Conservation (phyloP, 139 green algal species). For the Helicosporidium sp. region DNA sequence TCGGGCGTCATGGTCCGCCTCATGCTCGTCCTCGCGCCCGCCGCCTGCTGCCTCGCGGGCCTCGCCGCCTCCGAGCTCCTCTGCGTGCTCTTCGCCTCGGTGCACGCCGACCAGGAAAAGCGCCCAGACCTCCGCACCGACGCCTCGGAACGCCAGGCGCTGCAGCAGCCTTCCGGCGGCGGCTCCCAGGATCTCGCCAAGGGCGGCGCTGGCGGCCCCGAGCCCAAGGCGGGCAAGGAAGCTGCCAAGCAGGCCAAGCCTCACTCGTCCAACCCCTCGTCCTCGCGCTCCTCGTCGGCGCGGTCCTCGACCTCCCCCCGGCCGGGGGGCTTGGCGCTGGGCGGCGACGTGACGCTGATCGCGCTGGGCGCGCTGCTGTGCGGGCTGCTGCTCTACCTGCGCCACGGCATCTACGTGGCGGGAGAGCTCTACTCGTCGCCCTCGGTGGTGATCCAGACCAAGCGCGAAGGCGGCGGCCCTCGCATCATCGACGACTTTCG, state of each 20-base stretch:
- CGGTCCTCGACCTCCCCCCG: too few relatives aligned
- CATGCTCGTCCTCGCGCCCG: slow-evolving; percentile 91
- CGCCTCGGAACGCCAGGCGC: neutral
- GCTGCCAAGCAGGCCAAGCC: too few relatives aligned
- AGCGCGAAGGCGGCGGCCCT: slow-evolving; percentile 5
- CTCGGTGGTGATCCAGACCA: slow-evolving; percentile 74
- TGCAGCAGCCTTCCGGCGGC: too few relatives aligned
- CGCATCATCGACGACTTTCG: slow-evolving; percentile 78
- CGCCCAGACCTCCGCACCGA: neutral
- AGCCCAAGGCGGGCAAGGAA: slow-evolving; percentile 1
- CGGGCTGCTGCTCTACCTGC: slow-evolving; percentile 38
- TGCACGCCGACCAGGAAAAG: slow-evolving; percentile 3
- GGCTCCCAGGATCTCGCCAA: neutral
- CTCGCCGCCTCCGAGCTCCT: slow-evolving; percentile 54
- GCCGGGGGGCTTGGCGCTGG: too few relatives aligned
- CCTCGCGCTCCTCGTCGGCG: neutral
- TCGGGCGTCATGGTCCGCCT: slow-evolving; percentile 79
- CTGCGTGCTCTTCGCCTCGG: slow-evolving; percentile 4
- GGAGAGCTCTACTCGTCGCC: slow-evolving; percentile 82
- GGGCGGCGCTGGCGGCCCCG: neutral
- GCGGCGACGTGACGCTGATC: slow-evolving; percentile 23
- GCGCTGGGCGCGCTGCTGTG: slow-evolving; percentile 16
- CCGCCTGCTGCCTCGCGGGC: slow-evolving; percentile 70
- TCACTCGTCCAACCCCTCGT: neutral
- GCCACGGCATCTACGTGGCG: slow-evolving; percentile 60